phyloP scores from a whole-genome alignment of 1,139 yeast species.

The Schwanniomyces etchellsii region DNA sequence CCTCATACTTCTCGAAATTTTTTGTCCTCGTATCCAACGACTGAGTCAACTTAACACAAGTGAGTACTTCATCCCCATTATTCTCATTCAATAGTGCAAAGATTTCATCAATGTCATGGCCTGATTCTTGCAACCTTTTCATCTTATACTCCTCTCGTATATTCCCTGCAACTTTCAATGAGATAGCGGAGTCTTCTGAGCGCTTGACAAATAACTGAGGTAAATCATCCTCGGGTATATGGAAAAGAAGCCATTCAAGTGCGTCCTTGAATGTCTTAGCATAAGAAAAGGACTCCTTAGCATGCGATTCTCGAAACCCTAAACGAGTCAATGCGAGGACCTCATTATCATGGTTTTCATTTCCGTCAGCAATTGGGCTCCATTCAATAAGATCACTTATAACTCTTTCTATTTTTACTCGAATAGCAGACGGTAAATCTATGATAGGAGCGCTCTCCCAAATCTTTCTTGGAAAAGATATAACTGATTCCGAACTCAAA shows the following conservation, averaged over 20 bases:
- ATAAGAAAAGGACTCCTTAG: constrained; percentile 64
- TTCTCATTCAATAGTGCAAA: constrained; percentile 38
- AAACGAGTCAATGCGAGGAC: constrained; percentile 5
- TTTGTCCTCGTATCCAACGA: constrained; percentile 22
- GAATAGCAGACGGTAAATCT: constrained; percentile 42
- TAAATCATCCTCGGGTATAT: constrained; percentile 89
- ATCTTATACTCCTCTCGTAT: constrained; percentile 36
- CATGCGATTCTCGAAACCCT: constrained; percentile 70
- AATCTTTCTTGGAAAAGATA: constrained; percentile 47
- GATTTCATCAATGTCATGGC: constrained; percentile 64
- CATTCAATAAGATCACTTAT: constrained; percentile 35
- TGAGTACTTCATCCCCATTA: constrained; percentile 41
- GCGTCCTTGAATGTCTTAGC: constrained; percentile 49
- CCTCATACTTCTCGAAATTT: constrained; percentile 8
- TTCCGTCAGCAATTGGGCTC: constrained; percentile 4
- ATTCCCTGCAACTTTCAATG: constrained; percentile 43
- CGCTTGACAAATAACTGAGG: constrained; percentile 52
- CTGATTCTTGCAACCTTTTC: constrained; percentile 56
- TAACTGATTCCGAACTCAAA: neutral
- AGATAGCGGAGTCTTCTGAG: constrained; percentile 41
- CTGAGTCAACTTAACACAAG: constrained; percentile 50
- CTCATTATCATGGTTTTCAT: constrained; percentile 38
- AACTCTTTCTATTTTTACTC: constrained; percentile 51
- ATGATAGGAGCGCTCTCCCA: constrained; percentile 63
- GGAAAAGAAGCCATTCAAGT: constrained; percentile 79